phyloP scores from a whole-genome alignment of 805 yeast species.

The Barnettozyma pratensis region DNA sequence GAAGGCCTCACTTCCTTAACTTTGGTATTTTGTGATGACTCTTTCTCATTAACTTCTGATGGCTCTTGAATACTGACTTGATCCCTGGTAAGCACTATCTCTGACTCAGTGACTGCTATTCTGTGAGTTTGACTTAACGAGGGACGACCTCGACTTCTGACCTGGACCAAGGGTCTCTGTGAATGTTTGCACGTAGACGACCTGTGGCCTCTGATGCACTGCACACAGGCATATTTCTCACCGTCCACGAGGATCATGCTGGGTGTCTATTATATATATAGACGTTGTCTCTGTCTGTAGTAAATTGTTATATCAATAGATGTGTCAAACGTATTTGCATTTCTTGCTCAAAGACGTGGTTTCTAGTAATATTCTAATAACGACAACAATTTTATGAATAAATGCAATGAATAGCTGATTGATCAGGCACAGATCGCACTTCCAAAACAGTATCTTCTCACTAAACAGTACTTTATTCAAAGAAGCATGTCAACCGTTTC shows the following conservation, averaged over 20 bases:
- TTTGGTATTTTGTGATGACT: not conserved
- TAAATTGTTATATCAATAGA: too few species aligned
- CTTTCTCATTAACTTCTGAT: not conserved
- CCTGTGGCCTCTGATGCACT: conserved; percentile 81
- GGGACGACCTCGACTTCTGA: conserved; percentile 75
- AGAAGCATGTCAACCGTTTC: too few species aligned
- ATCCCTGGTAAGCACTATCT: conserved; percentile 13
- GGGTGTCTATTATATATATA: too few species aligned
- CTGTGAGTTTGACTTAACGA: conserved; percentile 36
- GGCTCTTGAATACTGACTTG: conserved; percentile 11
- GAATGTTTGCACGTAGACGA: conserved; percentile 75
- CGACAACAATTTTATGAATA: too few species aligned
- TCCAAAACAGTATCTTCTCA: too few species aligned
- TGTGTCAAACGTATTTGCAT: too few species aligned
- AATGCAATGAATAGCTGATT: too few species aligned
- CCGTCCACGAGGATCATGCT: conserved; percentile 67
- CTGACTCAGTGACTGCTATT: conserved; percentile 25
- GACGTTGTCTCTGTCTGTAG: too few species aligned
- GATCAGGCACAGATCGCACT: too few species aligned
- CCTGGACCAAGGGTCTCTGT: conserved; percentile 66
- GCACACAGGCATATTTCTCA: conserved; percentile 66
- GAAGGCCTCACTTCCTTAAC: not conserved
- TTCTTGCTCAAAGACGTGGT: too few species aligned
- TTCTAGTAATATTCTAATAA: too few species aligned
- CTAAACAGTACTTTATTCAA: too few species aligned